Evolutionary conservation across 2,329 filamentous ascomycete species (phyloP).

Genomic region (Alternaria alternata): DNA sequence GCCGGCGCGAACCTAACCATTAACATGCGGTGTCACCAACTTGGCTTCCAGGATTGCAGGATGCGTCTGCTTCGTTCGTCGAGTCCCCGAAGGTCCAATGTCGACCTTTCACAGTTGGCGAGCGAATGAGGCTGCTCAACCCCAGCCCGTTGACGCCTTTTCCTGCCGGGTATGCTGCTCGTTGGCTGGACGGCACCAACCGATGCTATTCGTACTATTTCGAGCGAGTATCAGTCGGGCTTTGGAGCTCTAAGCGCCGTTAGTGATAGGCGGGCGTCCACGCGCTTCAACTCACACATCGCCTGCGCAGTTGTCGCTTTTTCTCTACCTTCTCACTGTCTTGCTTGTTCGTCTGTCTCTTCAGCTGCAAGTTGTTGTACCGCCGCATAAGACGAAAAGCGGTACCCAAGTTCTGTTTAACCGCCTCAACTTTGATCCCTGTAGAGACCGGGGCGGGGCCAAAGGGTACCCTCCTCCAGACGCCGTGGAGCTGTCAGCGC

Average conservation of each 20-base stretch:
- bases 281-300: conserved; percentile 42
- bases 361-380: conserved; percentile 48
- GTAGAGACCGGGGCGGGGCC: conserved; percentile 50
- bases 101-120: conserved; percentile 31
- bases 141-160: conserved; percentile 48
- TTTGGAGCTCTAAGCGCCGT: conserved; percentile 48
- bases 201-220: conserved; percentile 46
- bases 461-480: conserved; percentile 48
- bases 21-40: conserved; percentile 40
- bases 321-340: conserved; percentile 33
- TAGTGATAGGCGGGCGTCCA: conserved; percentile 47
- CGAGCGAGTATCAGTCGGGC: conserved; percentile 44
- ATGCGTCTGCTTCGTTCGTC: conserved; percentile 38
- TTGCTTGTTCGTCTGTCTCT: conserved; percentile 42
- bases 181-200: conserved; percentile 35
- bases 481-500: conserved; percentile 48
- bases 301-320: conserved; percentile 44
- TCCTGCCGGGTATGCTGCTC: conserved; percentile 34
- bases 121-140: conserved; percentile 40
- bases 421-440: conserved; percentile 43
- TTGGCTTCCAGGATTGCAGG: conserved; percentile 43
- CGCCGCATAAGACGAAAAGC: conserved; percentile 39
- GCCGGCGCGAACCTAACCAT: conserved; percentile 46
- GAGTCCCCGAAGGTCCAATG: conserved; percentile 35
- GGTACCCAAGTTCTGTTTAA: conserved; percentile 52